Evolutionary conservation across 2,329 filamentous ascomycete species (phyloP), one percentile per base, ranked within the genome.

Genomic region (Neofusicoccum sp.): DNA sequence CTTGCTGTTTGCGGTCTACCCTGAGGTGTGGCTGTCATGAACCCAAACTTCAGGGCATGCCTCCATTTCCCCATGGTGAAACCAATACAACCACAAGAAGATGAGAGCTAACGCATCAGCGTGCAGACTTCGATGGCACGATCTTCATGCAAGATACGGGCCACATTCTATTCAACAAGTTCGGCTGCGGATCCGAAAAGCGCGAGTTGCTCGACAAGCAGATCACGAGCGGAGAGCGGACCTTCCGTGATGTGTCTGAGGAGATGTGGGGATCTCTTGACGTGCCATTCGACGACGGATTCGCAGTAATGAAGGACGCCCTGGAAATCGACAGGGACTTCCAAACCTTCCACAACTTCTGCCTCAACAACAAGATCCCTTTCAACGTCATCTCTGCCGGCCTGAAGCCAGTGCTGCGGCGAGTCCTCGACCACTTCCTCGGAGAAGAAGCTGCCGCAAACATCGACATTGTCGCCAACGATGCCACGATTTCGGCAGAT

Each of bases 341-440:
- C 74, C 77, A 80, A 45, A 76, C 77, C 45, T 89, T 89, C 76
- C 86, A 89, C 75, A 69, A 82, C 59, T 89, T 85, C 73, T 89
- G 86, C 73, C 71, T 86, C 43, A 78, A 77, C 61, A 85, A 88
- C 69, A 73, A 79, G 2, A 88, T 89, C 41, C 85, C 86, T 1
- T 89, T 89, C 58, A 87, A 89, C 66, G 82, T 89, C 61, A 89
- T 89, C 69, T 87, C 84, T 16, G 86, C 87, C 3, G 86, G 87
- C 0, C 73, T 89, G 24, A 88, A 88, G 70, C 86, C 86, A 0
- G 80, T 89, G 9, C 72, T 89, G 11, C 73, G 84, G 7, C 78
- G 77, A 59, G 86, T 89, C 0, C 77, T 89, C 30, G 85, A 89
- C 66, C 80, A 82, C 12, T 89, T 88, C 74, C 73, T 89, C 3